Conservation (phyloP, 768 basidiomycete species). For the Vishniacozyma victoriae region DNA sequence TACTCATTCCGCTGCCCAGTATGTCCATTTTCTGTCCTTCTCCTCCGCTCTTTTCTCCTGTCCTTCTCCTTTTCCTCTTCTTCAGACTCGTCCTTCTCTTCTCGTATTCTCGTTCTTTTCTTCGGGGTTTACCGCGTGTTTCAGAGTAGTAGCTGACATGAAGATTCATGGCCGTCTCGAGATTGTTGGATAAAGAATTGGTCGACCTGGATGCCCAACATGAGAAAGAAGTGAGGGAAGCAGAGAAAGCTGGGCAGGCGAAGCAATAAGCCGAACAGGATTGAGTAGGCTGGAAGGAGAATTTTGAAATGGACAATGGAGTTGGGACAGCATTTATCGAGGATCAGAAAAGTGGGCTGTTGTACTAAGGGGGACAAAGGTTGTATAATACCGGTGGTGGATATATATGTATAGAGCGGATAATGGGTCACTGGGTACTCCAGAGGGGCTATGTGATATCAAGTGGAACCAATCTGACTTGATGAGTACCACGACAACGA, state of each 20-base stretch:
- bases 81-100: neutral
- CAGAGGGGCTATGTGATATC: too few species aligned
- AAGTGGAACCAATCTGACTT: too few species aligned
- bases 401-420: too few species aligned
- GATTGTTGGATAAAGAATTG: conserved; percentile 41
- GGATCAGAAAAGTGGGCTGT: too few species aligned
- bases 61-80: neutral
- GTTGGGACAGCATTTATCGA: too few species aligned
- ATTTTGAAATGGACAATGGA: too few species aligned
- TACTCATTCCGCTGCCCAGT: conserved; percentile 77
- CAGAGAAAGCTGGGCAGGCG: neutral
- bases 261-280: neutral
- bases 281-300: neutral
- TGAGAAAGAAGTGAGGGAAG: neutral
- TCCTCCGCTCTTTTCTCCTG: neutral
- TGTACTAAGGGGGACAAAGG: too few species aligned
- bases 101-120: neutral
- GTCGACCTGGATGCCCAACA: conserved; percentile 6
- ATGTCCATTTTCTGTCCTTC: conserved; percentile 37
- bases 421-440: too few species aligned
- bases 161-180: conserved; percentile 47
- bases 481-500: too few species aligned
- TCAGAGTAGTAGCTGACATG: neutral
- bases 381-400: too few species aligned
- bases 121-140: neutral